Base-by-base conservation (phyloP, 805 yeast species). In the Cyberlindnera veronae region DNA sequence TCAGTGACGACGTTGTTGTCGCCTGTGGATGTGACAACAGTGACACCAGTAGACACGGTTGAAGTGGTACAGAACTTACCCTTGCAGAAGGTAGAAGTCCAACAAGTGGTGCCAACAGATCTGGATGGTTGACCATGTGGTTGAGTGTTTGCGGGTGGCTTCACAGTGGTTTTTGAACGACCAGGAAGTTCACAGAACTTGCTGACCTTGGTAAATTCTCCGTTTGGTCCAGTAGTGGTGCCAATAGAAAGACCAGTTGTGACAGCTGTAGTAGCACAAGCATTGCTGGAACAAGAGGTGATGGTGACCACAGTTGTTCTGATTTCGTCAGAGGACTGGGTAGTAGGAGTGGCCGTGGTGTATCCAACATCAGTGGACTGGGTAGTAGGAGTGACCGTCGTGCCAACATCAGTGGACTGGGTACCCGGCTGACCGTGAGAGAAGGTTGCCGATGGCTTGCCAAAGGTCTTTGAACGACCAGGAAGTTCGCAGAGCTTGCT, bases 11-110 rank as follows among this genome's bases (percentile, higher is more conserved):
- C 15, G 8, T 32, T 32, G 15, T 10, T 14, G 27, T 11, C 20
- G n/a, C n/a, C n/a, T 4, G 38, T 35, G 6, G 32, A 21, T 11
- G 32, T 35, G 4, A 28, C 38, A 15, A 28, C 27, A 6, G 38
- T 27, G 10, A 35, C 19, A 10, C 38, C 38, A 14, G 38, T 35
- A 8, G 24, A 11, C 7, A 21, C 24, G 11, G 11, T 7, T 6
- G 31, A 21, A 21, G 24, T 21, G 24, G 7, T 8, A 21, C 24
- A 21, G 24, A 7, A 8, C 24, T 21, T 11, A 21, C 24, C 24
- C 7, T 21, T 21, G 11, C 24, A 21, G 11, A 11, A 21, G 11
- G 10, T 21, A 11, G 11, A 21, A 21, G 24, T 21, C 24, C 7
- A 21, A 11, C 11, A 11, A 8, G 24, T 21, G 24, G 24, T 21